Percentiles rank a stretch among this genome's conserved stretches.
Evolutionary conservation across 257 asterid species (phyloP).

Genomic region (Gentiana straminea): DNA sequence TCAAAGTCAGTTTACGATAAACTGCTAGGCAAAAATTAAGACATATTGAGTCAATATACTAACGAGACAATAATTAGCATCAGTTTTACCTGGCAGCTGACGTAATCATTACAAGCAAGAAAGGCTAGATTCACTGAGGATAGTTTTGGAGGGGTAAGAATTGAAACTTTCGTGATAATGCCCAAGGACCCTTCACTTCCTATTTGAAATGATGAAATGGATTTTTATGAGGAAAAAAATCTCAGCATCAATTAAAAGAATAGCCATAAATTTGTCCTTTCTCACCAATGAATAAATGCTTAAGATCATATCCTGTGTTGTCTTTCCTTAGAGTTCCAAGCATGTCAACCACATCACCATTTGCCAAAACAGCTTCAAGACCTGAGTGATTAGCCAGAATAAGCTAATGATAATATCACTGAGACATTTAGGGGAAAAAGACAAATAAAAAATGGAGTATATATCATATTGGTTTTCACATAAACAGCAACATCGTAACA

Average conservation of each 20-base stretch:
- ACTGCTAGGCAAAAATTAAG: background rate
- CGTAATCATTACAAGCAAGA: conserved; percentile 84
- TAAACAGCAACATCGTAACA: too few relatives aligned
- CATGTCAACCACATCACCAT: conserved; percentile 95
- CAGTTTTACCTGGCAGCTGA: conserved; percentile 82
- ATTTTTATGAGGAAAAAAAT: conserved; percentile 15
- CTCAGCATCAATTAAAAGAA: conserved; percentile 5
- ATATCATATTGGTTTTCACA: background rate
- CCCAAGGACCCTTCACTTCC: conserved; percentile 99
- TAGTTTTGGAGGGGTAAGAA: conserved; percentile 88
- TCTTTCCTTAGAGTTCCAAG: conserved; percentile 92
- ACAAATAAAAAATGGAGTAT: background rate
- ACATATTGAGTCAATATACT: background rate
- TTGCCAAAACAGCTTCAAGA: conserved; percentile 90
- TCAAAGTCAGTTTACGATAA: background rate
- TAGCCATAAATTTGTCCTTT: conserved; percentile 9
- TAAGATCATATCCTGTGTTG: conserved; percentile 95
- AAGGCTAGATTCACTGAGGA: conserved; percentile 83
- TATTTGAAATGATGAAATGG: conserved; percentile 18
- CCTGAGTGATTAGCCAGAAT: conserved; percentile 39
- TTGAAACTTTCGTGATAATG: conserved; percentile 83
- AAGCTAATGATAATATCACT: background rate
- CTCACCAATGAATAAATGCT: conserved; percentile 92
- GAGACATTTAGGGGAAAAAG: background rate
- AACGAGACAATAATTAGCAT: conserved; percentile 1